Base-by-base conservation (phyloP, 2,329 filamentous ascomycete species). In the Knoxdaviesia capensis region DNA sequence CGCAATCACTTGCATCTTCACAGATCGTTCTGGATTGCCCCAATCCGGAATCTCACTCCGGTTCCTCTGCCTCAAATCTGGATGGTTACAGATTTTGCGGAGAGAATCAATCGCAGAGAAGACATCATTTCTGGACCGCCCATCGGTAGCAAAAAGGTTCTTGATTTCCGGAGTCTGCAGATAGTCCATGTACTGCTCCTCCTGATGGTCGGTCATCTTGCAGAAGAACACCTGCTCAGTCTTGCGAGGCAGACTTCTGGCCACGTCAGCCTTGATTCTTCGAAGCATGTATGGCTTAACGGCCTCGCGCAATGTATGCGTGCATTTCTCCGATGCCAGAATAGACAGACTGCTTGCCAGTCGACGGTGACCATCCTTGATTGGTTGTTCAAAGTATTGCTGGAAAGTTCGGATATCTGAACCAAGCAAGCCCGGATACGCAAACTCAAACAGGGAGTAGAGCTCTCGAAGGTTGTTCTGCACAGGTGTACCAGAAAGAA, bases 371-470 rank as follows among this genome's bases (percentile, higher is more conserved):
- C 92, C 92, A 41, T 87, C 74, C 45, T 79, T 80, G 55, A 98
- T 98, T 0, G 90, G 90, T 34, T 92, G 80, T 54, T 96, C 90
- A 48, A 98, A 96, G 46, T 93, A 78, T 45, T 78, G 79, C 38
- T 86, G 75, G 55, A 98, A 98, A 48, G 82, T 85, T 44, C 94
- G 81, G 8, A 96, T 66, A n/a, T 48, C 47, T 0, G 84, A 94
- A 0, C 90, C 92, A 5, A 98, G 63, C 9, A 87, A 80, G 84
- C 96, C 94, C 0, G 92, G 90, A 47, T 86, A 96, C 44, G 96
- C 80, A 54, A 98, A 98, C 55, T 98, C 92, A 54, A 98, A 96
- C 0, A 98, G 63, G 0, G 88, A 96, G 88, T 90, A 98, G 1
- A 98, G 65, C 56, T 98, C 92, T 0, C 81, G 79, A 30, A 98